Evolutionary conservation across 2,329 filamentous ascomycete genomes (phyloP).

Genomic region (Diaporthe ilicicola): DNA sequence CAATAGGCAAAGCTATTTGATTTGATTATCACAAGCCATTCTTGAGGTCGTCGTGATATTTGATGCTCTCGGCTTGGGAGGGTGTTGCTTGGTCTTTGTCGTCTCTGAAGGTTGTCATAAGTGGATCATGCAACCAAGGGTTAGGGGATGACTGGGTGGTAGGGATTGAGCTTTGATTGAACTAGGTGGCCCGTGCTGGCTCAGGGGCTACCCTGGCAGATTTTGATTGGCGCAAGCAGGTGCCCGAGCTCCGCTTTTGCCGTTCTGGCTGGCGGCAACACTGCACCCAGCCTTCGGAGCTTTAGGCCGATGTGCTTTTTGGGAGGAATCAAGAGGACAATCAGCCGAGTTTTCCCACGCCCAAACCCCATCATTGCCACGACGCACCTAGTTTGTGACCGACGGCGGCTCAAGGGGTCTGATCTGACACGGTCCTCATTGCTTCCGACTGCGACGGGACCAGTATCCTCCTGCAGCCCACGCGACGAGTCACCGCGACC

Average conservation of each 20-base stretch:
- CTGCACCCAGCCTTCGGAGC: constrained; percentile 9
- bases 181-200: constrained; percentile 18
- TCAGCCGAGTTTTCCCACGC: constrained; percentile 17
- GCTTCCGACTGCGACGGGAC: neutral
- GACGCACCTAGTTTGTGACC: constrained; percentile 9
- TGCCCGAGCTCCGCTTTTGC: constrained; percentile 18
- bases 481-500: constrained; percentile 17
- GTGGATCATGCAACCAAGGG: neutral
- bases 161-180: constrained; percentile 5
- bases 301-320: constrained; percentile 22
- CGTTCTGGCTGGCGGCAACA: constrained; percentile 18
- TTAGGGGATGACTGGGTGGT: neutral
- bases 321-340: constrained; percentile 23
- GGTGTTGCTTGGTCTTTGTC: neutral
- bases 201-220: constrained; percentile 22
- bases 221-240: constrained; percentile 18
- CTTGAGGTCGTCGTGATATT: too few relatives aligned
- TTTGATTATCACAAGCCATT: too few relatives aligned
- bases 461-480: neutral
- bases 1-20: too few relatives aligned
- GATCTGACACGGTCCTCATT: neutral
- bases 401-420: constrained; percentile 11
- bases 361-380: constrained; percentile 16
- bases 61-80: too few relatives aligned
- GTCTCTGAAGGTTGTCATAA: too few relatives aligned